Percentiles rank a stretch among this genome's conserved stretches.
Evolutionary conservation across 495 filamentous ascomycete genomes (phyloP).

Genomic region (Xylaria venustula): DNA sequence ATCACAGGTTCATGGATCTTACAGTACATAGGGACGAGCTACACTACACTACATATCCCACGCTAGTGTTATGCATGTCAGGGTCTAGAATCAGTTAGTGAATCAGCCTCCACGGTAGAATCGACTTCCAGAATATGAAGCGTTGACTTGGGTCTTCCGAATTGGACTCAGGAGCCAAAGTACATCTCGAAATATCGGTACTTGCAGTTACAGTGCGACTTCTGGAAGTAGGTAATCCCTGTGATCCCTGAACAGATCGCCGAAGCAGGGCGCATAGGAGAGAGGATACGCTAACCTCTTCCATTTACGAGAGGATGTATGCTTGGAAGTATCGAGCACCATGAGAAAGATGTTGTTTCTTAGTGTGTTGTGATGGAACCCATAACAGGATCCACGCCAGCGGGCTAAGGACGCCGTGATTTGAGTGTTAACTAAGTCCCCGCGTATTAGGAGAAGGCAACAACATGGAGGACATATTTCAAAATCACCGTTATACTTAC

Average conservation of each 20-base stretch:
- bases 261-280: neutral
- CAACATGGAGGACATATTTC: neutral
- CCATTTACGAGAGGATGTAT: neutral
- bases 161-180: neutral
- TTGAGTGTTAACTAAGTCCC: neutral
- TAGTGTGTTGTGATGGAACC: neutral
- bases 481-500: neutral
- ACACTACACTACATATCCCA: no score
- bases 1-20: no score
- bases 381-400: neutral
- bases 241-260: neutral
- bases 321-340: neutral
- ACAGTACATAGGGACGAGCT: no score
- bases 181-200: neutral
- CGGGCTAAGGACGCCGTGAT: neutral
- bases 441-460: neutral
- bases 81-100: no score
- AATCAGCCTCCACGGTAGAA: no score
- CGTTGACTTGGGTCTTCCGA: no score
- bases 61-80: no score
- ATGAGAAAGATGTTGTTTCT: neutral
- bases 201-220: neutral
- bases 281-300: neutral
- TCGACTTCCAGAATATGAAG: no score
- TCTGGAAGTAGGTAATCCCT: no score